These are phyloP conservation scores for Farysia itapuensis DNA, from an alignment of 1,284 basidiomycete genomes.

Conservation along the genomic window DNA sequence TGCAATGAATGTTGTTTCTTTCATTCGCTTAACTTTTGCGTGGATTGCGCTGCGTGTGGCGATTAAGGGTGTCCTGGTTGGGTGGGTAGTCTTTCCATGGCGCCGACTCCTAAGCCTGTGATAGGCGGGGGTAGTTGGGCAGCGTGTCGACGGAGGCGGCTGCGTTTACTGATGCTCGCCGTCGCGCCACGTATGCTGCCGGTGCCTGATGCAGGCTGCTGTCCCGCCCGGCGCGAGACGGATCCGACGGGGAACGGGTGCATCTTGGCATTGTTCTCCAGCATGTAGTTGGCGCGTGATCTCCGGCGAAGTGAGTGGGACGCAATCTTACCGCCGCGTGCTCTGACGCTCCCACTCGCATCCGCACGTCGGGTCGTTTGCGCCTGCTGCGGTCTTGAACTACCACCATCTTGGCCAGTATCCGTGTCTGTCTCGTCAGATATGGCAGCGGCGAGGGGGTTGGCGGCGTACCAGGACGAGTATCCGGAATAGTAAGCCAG, in stretches of 20 bases:
- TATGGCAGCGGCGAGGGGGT: too few relatives aligned
- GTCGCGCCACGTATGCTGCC: too few relatives aligned
- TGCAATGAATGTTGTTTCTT: too few relatives aligned
- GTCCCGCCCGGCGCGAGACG: neutral
- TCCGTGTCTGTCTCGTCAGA: neutral
- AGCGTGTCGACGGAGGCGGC: too few relatives aligned
- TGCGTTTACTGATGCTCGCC: too few relatives aligned
- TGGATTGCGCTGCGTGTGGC: too few relatives aligned
- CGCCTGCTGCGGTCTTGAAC: slow-evolving; percentile 2
- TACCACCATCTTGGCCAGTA: slow-evolving; percentile 1
- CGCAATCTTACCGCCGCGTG: neutral
- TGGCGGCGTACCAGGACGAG: slow-evolving; percentile 4
- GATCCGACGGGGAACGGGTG: slow-evolving; percentile 27
- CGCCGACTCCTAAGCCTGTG: slow-evolving; percentile 14
- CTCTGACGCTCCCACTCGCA: neutral
- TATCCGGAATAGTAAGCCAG: slow-evolving; percentile 21
- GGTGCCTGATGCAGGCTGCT: neutral
- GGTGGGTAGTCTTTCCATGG: slow-evolving; percentile 9
- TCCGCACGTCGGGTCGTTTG: neutral
- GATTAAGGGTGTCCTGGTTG: neutral
- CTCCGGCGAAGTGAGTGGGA: slow-evolving; percentile 6
- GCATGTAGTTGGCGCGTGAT: slow-evolving; percentile 17
- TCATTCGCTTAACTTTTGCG: too few relatives aligned
- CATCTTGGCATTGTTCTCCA: slow-evolving; percentile 29
- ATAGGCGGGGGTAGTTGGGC: slow-evolving; percentile 18